Base-by-base conservation (phyloP, 108 stramenopile species). In the Schizochytrium sp. region DNA sequence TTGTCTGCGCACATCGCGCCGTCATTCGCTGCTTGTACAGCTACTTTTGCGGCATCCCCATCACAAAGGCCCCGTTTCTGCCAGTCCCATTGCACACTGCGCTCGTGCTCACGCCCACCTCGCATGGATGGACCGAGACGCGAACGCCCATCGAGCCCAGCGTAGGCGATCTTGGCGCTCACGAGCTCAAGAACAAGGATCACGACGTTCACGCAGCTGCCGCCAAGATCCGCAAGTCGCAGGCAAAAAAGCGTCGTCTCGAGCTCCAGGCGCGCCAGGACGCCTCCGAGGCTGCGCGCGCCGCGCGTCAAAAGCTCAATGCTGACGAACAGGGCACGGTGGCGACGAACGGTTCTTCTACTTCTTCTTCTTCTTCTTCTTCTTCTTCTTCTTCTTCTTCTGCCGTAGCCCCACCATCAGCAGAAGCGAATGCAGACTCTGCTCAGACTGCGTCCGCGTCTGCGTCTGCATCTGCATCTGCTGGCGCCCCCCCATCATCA, bases 21-120 rank as follows among this genome's bases (percentile, higher is more conserved):
- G 97, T 99, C 87, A 92, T 98, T 69, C 94, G 99, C 29, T 96
- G 98, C 87, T 92, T 99, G 47, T 99, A 98, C 92, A 97, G 98
- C 55, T 99, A 98, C 94, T 98, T 98, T 90, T 96, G 98, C 97
- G 99, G 97, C 58, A 89, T 98, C 44, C 93, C 97, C 51, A 94
- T 96, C 16, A 96, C 97, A 60, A 95, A 98, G 91, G 98, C 97
- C 21, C 99, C 99, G 4, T 98, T 97, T 90, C 97, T 98, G 28
- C 93, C 92, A 89, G 98, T 99, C 60, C 98, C 98, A 29, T 92
- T 99, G 41, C 98, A 99, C 92, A 96, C 97, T 72, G 97, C 98
- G 44, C 98, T 99, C 91, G 94, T 97, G 91, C 92, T 99, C 87
- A 95, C 94, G 23, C 98, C 98, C 21, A 94, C 96, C 92, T 97